These are phyloP conservation scores for Vitis vinifera DNA, from an alignment of 164 flowering plant species.

Conservation along the genomic window DNA sequence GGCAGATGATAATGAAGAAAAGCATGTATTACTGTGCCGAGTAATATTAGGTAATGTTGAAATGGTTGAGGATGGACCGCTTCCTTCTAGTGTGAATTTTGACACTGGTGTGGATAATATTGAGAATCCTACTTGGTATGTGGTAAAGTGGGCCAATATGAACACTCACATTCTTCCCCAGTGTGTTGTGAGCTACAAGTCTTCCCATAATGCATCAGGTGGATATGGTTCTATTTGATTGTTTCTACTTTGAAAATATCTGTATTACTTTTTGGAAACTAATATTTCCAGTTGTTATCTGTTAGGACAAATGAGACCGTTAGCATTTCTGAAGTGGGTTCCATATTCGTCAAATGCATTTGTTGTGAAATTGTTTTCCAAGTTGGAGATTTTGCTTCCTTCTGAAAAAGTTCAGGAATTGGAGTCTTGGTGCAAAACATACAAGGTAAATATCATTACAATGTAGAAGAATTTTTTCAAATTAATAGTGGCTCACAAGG, in stretches of 20 bases:
- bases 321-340: neutral
- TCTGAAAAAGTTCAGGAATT: slow-evolving; percentile 16
- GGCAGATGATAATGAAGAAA: slow-evolving; percentile 41
- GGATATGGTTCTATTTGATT: neutral
- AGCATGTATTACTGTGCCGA: slow-evolving; percentile 52
- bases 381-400: slow-evolving; percentile 22
- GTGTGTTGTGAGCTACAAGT: slow-evolving; percentile 53
- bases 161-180: slow-evolving; percentile 57
- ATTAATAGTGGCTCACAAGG: neutral
- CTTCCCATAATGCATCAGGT: slow-evolving; percentile 29
- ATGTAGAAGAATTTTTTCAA: neutral
- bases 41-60: slow-evolving; percentile 61
- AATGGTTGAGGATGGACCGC: slow-evolving; percentile 44
- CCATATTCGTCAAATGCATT: slow-evolving; percentile 11
- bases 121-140: slow-evolving; percentile 43
- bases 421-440: slow-evolving; percentile 9
- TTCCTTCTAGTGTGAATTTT: slow-evolving; percentile 41
- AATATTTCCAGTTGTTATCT: neutral
- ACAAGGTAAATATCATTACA: slow-evolving; percentile 26
- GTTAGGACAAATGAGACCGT: slow-evolving; percentile 12
- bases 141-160: slow-evolving; percentile 58
- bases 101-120: slow-evolving; percentile 64
- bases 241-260: neutral
- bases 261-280: neutral
- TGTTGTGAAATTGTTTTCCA: slow-evolving; percentile 26